Base-by-base conservation (phyloP, 306 rosid species). In the Casuarina cunninghamiana region DNA sequence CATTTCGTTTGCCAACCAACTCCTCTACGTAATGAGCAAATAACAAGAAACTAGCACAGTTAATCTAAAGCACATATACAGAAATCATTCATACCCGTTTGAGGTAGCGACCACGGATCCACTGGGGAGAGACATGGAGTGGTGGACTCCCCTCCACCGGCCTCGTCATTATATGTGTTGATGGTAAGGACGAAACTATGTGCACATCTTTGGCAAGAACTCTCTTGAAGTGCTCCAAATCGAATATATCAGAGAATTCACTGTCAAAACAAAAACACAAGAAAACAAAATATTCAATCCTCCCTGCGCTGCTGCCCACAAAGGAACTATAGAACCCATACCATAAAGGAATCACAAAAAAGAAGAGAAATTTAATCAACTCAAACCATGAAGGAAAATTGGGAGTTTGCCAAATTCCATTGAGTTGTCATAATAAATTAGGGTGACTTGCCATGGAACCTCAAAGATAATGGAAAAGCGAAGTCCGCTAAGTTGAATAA, bases 231-330 rank as follows among this genome's bases (percentile, higher is more conserved):
- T 95, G 94, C 74, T 95, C 91, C 87, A 95, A 76, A 82, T 95
- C 98, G 85, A 95, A 95, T 83, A 95, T 91, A 80, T 95, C 99
- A 81, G 91, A 89, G 73, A 95, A 95, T 67, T 95, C 99, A 88
- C 99, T 95, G 86, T 26, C 32, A 26, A 26, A 26, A 26, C 32
- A 26, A 26, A 26, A 91, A 87, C 55, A 38, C 74, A 86, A 71
- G 68, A 42, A 66, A 17, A 43, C 21, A 17, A 17, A 66, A n/a
- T 41, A 6, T 13, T 7, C 65, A 58, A 11, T 58, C 39, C 38
- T 26, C 41, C 60, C 61, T 9, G 65, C 37, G 26, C 65, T 58
- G 65, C 60, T 13, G 26, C 5, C 7, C 26, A 16, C 60, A 53
- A 13, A 21, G 60, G n/a, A 53, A 5, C 19, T 53, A 53, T 8